Evolutionary conservation across 805 yeast species (phyloP), one percentile per base, ranked within the genome.

Genomic region (Yamadazyma sp.): DNA sequence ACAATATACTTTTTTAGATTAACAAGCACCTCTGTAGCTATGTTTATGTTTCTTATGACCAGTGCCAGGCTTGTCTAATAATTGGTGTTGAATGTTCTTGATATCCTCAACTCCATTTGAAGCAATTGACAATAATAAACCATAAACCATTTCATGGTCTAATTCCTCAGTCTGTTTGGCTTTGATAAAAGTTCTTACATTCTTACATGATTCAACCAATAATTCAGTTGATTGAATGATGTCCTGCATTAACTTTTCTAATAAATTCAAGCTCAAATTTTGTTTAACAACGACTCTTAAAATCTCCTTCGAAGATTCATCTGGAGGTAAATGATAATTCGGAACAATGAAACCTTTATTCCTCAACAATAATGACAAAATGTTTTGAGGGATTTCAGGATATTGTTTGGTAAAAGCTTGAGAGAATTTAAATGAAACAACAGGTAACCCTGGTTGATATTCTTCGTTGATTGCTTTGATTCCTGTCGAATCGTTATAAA

Each of bases 261-360:
- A 58, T 43, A 85, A 62, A 55, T 70, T 64, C 43, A 81, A 65
- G 31, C 83, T 71, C 55, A 88, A 64, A 36, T 82, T 78, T 46
- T 73, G 74, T 50, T 94, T 75, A 35, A 86, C 87, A 10, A 88
- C 96, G 17, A 89, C 86, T 52, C 97, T 76, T 44, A 88, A 69
- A 39, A 87, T 83, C 60, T 89, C 95, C 40, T 59, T 67, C 9
- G 62, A 62, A 30, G 58, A 56, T 37, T 73, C 67, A 36, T 69
- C 72, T 29, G 80, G 78, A 19, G 96, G 95, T 48, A 88, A 70
- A 42, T 83, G 86, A 61, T 88, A 88, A 68, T 88, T 87, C 46
- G 96, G 95, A 44, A 88, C 71, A 56, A 89, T 89, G 77, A 84
- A 88, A 10, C 95, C 94, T 49, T 79, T 78, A 55, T 73, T 76